These are phyloP conservation scores for Calonectria henricotiae DNA, from an alignment of 2,329 filamentous ascomycete genomes.

Conservation along the genomic window DNA sequence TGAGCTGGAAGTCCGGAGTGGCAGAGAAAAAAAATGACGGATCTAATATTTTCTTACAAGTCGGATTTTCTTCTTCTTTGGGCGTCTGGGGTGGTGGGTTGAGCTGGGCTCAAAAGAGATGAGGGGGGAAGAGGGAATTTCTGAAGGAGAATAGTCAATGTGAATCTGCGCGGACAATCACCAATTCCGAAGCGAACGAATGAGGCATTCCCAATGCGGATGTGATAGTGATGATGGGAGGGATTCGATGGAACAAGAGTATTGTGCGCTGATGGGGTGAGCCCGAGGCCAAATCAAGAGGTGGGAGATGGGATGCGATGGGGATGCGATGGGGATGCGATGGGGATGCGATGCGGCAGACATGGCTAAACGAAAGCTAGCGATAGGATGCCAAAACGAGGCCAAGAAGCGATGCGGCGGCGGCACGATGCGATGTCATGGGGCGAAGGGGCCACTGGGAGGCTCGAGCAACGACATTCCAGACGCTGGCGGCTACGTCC, in stretches of 20 bases:
- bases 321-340: not conserved
- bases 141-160: conserved; percentile 16
- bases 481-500: conserved; percentile 9
- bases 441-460: conserved; percentile 10
- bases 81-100: not conserved
- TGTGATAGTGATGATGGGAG: conserved; percentile 14
- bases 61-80: conserved; percentile 2
- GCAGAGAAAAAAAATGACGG: conserved; percentile 11
- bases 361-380: conserved; percentile 5
- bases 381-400: conserved; percentile 4
- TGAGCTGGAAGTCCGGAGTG: conserved; percentile 19
- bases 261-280: not conserved
- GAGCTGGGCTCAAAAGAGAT: not conserved
- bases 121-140: conserved; percentile 21
- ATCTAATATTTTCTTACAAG: conserved; percentile 19
- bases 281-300: too few species aligned
- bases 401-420: conserved; percentile 15
- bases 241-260: conserved; percentile 13
- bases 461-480: conserved; percentile 29
- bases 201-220: conserved; percentile 1
- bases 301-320: not conserved
- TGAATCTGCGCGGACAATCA: conserved; percentile 13
- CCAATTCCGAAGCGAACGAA: conserved; percentile 9
- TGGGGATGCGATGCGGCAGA: not conserved
- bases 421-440: not conserved